Evolutionary conservation across 2,329 filamentous ascomycete genomes (phyloP), one percentile per base, ranked within the genome.

Genomic region (Decorospora gaudefroyi): DNA sequence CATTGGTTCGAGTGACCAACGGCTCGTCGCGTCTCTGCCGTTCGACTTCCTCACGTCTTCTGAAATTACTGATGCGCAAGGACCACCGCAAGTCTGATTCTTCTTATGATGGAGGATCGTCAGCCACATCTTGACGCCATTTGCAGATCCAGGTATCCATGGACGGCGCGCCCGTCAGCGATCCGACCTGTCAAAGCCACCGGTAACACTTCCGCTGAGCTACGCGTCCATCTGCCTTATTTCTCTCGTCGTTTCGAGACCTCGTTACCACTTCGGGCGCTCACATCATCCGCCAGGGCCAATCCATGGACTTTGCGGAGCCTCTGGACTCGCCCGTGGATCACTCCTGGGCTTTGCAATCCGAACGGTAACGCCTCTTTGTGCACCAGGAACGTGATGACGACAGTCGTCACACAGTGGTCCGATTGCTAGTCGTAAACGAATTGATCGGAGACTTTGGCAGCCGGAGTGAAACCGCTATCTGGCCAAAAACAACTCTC

Each of bases 71-170:
- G 17, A 31, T 23, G 34, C 30, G 39, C 22, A 26, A 10, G 30
- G 30, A 12, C 43, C 17, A 21, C 27, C 40, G 25, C 29, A 6
- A 30, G 34, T 23, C 34, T 32, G 28, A 23, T 33, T 32, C 25
- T 38, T 22, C 10, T 27, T 15, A 15, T 17, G 4, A 29, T 33
- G 21, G 33, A 35, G 27, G 43, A 47, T 47, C 21, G 34, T 19
- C 33, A 12, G 36, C 42, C 18, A 32, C 21, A 42, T 39, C 34
- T 27, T 21, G 31, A 22, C 17, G 34, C 47, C n/a, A 17, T 21
- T 22, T 35, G 42, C 27, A 38, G 33, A 44, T 37, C 35, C 29
- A 23, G 34, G 12, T 12, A 32, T 21, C 30, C 31, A 34, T 33
- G 27, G 27, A 13, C 17, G 8, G 15, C 12, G 30, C 23, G n/a